Percentiles rank a stretch among this genome's conserved stretches.
phyloP scores from a whole-genome alignment of 441 rosid genomes.

The Gossypium schwendimanii region DNA sequence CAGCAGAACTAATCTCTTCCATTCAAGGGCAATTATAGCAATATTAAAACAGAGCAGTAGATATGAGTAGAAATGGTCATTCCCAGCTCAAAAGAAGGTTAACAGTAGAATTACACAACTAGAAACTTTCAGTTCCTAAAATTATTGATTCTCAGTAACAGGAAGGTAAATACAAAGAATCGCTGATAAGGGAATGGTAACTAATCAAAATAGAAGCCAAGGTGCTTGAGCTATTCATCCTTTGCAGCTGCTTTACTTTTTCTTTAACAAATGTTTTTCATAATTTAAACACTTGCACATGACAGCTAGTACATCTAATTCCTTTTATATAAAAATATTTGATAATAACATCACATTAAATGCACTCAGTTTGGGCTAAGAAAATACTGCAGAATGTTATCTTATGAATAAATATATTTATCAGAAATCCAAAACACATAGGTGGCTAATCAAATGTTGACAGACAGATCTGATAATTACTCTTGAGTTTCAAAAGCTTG shows the following conservation, averaged over 20 bases:
- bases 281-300: conserved; percentile 3
- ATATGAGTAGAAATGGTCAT: background rate
- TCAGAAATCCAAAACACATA: background rate
- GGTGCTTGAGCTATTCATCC: background rate
- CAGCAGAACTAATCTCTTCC: background rate
- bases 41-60: background rate
- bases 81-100: background rate
- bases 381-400: background rate
- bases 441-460: background rate
- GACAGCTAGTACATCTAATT: background rate
- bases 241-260: background rate
- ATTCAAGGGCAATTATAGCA: conserved; percentile 3
- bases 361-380: background rate
- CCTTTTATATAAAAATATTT: background rate
- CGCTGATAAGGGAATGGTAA: background rate
- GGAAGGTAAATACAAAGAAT: conserved; percentile 1
- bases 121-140: background rate
- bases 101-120: background rate
- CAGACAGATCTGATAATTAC: background rate
- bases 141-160: background rate
- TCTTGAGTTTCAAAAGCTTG: background rate
- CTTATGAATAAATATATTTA: background rate
- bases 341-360: background rate
- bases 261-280: background rate
- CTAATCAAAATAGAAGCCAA: conserved; percentile 1